A percentile compares a stretch with the other conserved stretches of the same genome.
Evolutionary conservation across 208 protist species (phyloP).

Genomic region (Leishmania turanica): DNA sequence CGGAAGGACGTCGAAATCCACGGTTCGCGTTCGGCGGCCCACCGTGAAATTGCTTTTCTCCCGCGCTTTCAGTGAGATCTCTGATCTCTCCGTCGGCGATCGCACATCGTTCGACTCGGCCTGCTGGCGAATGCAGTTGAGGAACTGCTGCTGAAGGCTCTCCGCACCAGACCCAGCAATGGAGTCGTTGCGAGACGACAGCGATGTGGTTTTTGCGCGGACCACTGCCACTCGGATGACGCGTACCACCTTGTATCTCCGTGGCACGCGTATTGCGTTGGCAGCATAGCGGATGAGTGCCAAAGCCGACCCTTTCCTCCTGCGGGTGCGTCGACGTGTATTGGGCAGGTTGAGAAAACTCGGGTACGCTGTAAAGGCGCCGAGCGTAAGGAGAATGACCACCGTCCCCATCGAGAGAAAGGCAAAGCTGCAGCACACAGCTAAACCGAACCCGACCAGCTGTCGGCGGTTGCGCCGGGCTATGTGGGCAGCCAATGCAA

Average conservation of each 20-base stretch:
- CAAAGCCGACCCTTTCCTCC: constrained; percentile 14
- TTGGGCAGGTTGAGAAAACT: constrained; percentile 44
- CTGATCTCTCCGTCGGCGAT: constrained; percentile 18
- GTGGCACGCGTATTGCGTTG: constrained; percentile 15
- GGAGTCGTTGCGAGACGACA: constrained; percentile 7
- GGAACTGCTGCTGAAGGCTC: constrained; percentile 29
- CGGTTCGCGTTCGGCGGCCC: constrained; percentile 26
- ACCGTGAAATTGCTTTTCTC: constrained; percentile 13
- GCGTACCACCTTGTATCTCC: constrained; percentile 27
- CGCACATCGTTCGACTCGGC: constrained; percentile 14
- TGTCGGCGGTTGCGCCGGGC: constrained; percentile 35
- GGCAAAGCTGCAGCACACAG: constrained; percentile 27
- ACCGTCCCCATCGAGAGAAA: constrained; percentile 61
- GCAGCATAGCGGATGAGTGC: background rate
- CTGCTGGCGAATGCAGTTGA: constrained; percentile 22
- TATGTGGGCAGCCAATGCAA: constrained; percentile 62
- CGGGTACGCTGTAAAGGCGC: constrained; percentile 57
- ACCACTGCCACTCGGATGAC: constrained; percentile 30
- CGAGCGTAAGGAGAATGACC: constrained; percentile 33
- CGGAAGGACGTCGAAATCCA: constrained; percentile 22
- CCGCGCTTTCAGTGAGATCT: constrained; percentile 18
- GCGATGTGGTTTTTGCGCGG: constrained; percentile 1
- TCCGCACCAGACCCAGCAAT: constrained; percentile 7
- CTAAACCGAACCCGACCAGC: constrained; percentile 27
- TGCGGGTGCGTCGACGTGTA: constrained; percentile 26